Evolutionary conservation across 2,329 filamentous ascomycete species (phyloP).

Genomic region (Chaetomium olivaceum): DNA sequence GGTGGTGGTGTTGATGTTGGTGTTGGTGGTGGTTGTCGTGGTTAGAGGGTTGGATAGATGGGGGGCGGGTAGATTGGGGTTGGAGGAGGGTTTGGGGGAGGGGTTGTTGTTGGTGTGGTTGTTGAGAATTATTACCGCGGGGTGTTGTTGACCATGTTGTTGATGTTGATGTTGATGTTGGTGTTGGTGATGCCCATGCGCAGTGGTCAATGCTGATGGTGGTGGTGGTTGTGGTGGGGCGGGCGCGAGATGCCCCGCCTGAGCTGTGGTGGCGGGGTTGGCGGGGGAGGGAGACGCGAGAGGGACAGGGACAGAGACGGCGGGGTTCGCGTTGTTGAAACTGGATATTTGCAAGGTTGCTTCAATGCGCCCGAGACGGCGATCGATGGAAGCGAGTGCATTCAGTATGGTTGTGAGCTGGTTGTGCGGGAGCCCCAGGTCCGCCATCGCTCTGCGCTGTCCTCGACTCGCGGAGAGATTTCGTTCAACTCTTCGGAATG

Average conservation of each 20-base stretch:
- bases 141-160: background rate
- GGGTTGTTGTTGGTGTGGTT: conserved; percentile 15
- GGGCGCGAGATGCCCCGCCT: conserved; percentile 14
- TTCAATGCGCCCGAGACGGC: conserved; percentile 37
- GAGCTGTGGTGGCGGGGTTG: conserved; percentile 9
- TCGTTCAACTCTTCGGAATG: background rate
- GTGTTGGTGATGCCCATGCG: background rate
- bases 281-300: conserved; percentile 9
- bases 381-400: conserved; percentile 37
- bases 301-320: conserved; percentile 15
- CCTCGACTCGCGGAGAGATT: background rate
- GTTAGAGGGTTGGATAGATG: conserved; percentile 6
- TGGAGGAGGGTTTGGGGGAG: background rate
- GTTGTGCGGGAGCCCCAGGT: conserved; percentile 27
- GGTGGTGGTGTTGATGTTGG: background rate
- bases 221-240: conserved; percentile 12
- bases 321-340: conserved; percentile 7
- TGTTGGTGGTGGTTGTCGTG: conserved; percentile 4
- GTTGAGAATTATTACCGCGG: background rate
- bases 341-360: conserved; percentile 26
- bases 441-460: conserved; percentile 24
- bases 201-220: background rate
- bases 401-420: conserved; percentile 33
- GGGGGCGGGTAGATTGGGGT: conserved; percentile 30
- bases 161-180: conserved; percentile 1